A percentile compares a stretch with the other conserved stretches of the same genome.
Conservation (phyloP, 75 land plant genomes). For the Chamaecyparis obtusa region DNA sequence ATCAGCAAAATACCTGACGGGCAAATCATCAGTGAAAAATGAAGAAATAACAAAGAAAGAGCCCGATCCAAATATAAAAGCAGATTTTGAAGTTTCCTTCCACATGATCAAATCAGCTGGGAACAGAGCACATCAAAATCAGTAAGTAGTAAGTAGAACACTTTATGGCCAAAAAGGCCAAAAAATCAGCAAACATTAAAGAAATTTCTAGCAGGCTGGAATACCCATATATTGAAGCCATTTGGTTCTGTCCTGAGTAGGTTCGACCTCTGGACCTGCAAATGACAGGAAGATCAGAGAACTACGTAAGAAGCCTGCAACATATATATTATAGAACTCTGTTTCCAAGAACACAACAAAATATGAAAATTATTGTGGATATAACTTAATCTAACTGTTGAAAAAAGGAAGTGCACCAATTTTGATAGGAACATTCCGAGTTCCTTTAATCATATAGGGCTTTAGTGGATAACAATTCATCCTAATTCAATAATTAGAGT, state of each 20-base stretch:
- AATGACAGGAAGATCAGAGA: neutral
- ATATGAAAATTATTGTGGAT: neutral
- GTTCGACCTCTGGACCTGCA: constrained; percentile 6
- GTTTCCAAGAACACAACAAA: neutral
- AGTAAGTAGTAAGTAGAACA: neutral
- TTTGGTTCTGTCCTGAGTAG: constrained; percentile 5
- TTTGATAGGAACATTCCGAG: neutral
- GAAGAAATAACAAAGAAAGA: constrained; percentile 72
- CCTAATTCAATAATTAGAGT: neutral
- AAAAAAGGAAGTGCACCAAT: neutral
- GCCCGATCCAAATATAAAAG: constrained; percentile 84
- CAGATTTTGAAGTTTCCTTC: constrained; percentile 74
- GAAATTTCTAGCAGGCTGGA: neutral
- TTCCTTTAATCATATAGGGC: neutral
- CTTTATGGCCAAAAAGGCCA: neutral
- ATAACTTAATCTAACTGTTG: neutral
- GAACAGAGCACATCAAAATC: constrained; percentile 9
- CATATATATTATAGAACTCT: neutral
- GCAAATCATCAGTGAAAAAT: constrained; percentile 51
- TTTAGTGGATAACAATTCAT: neutral
- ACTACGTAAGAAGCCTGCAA: neutral
- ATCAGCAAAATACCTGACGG: constrained; percentile 51
- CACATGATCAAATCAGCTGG: constrained; percentile 74
- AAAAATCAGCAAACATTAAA: neutral
- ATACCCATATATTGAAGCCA: constrained; percentile 14